phyloP scores from a whole-genome alignment of 2,329 filamentous ascomycete genomes.

The Fusarium caatingaense region DNA sequence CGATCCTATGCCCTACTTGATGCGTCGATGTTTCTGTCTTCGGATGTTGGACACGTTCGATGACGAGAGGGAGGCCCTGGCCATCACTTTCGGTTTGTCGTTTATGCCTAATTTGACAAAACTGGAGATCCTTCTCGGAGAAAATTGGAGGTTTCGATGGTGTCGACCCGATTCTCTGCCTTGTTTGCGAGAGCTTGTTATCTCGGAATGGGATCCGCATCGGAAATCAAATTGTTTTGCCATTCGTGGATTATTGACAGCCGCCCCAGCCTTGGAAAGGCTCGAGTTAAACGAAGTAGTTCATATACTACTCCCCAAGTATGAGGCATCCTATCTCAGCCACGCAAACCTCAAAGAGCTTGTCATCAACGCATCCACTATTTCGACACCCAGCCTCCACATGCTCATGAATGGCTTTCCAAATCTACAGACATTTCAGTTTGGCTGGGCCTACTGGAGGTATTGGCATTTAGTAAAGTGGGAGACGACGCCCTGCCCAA shows the following conservation, averaged over 20 bases:
- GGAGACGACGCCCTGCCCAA: no score
- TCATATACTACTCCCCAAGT: no score
- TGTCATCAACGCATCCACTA: neutral
- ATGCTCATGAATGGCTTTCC: neutral
- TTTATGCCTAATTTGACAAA: neutral
- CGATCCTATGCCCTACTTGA: neutral
- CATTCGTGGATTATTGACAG: neutral
- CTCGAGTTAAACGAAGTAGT: neutral
- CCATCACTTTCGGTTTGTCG: neutral
- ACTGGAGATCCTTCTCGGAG: neutral
- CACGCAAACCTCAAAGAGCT: neutral
- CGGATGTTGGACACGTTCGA: neutral
- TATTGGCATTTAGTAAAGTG: no score
- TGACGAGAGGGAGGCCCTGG: neutral
- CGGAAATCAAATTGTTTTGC: fast-evolving
- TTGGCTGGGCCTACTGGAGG: neutral
- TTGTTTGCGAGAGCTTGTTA: neutral
- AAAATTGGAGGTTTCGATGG: neutral
- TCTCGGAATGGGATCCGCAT: neutral
- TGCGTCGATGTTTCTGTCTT: no score
- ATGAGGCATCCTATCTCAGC: neutral
- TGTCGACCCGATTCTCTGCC: neutral
- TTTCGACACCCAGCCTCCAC: neutral
- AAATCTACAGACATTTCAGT: neutral
- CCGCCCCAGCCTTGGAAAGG: neutral